Base-by-base conservation (phyloP, 768 basidiomycete genomes). In the Trametes coccinea region DNA sequence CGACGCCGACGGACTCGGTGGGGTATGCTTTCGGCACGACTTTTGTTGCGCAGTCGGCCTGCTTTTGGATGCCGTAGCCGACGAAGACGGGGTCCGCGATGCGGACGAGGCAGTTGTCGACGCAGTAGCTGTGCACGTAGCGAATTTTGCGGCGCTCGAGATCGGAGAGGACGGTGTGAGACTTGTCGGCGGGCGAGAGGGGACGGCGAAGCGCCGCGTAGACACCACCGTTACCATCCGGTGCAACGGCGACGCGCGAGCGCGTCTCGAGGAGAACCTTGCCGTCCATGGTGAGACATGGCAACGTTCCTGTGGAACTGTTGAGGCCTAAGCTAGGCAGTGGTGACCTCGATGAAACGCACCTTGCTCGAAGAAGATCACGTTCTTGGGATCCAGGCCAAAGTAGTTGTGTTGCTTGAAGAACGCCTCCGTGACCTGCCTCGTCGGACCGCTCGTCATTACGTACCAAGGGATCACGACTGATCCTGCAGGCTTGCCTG, bases 351-450 rank as follows among this genome's bases (percentile, higher is more conserved):
- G 33, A 2, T 8, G 16, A 33, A 5, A n/a, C 27, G 49, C 44
- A 96, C 97, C 97, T 82, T 98, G 97, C 74, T 99, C 93, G 67
- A 99, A 99, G 77, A 99, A 83, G 53, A 98, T 79, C 63, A 99
- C 88, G 68, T 97, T 88, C 63, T 85, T 79, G 59, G 84, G 71
- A 53, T 87, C 72, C 62, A 99, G 82, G 4, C 96, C 95, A 71
- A 98, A 99, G 78, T 82, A 91, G 2, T 75, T 73, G 75, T 94
- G 82, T 62, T 83, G 78, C 63, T 77, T 78, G 77, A 98, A 98
- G 81, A 89, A 98, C 30, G 77, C 77, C 74, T 93, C 91, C 27
- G 97, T 98, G 39, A 89, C 90, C 43, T 76, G 79, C 66, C 94
- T 85, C 39, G 97, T 99, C 41, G 96, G 97, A 27, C 95, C 95